phyloP scores from a whole-genome alignment of 495 filamentous ascomycete species.

The Stereocaulon alpinum region DNA sequence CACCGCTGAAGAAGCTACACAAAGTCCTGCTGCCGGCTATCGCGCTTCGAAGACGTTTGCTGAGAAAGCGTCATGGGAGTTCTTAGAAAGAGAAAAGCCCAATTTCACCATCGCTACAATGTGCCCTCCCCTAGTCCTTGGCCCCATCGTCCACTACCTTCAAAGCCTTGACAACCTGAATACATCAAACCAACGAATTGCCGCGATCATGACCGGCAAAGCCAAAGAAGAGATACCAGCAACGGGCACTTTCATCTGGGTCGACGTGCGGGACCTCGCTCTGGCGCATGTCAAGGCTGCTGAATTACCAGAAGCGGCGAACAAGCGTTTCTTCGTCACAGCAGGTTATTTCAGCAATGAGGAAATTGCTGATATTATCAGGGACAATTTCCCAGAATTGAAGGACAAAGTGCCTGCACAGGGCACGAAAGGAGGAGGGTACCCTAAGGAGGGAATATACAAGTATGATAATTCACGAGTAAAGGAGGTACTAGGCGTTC shows the following conservation, averaged over 20 bases:
- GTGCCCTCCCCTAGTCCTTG: slow-evolving; percentile 59
- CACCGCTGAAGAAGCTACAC: slow-evolving; percentile 54
- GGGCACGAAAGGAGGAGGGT: slow-evolving; percentile 31
- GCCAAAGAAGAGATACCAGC: slow-evolving; percentile 52
- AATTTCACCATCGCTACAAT: slow-evolving; percentile 68
- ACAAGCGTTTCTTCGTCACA: slow-evolving; percentile 60
- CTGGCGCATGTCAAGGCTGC: slow-evolving; percentile 62
- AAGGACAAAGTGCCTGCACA: slow-evolving; percentile 47
- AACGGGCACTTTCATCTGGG: slow-evolving; percentile 47
- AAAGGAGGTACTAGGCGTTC: slow-evolving; percentile 47
- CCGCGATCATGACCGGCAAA: slow-evolving; percentile 48
- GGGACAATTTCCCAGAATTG: slow-evolving; percentile 55
- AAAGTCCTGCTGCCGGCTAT: slow-evolving; percentile 50
- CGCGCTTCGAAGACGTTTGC: slow-evolving; percentile 55
- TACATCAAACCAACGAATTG: slow-evolving; percentile 53
- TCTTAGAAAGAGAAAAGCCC: slow-evolving; percentile 67
- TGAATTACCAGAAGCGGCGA: slow-evolving; percentile 53
- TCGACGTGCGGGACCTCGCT: slow-evolving; percentile 63
- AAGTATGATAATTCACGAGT: slow-evolving; percentile 44
- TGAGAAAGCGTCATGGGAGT: slow-evolving; percentile 73
- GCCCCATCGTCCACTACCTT: slow-evolving; percentile 56
- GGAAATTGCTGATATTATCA: slow-evolving; percentile 52
- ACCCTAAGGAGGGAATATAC: slow-evolving; percentile 31
- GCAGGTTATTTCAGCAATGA: slow-evolving; percentile 56
- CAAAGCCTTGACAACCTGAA: slow-evolving; percentile 58